Conservation (phyloP, 352 stramenopile species). For the Phytophthora chlamydospora region DNA sequence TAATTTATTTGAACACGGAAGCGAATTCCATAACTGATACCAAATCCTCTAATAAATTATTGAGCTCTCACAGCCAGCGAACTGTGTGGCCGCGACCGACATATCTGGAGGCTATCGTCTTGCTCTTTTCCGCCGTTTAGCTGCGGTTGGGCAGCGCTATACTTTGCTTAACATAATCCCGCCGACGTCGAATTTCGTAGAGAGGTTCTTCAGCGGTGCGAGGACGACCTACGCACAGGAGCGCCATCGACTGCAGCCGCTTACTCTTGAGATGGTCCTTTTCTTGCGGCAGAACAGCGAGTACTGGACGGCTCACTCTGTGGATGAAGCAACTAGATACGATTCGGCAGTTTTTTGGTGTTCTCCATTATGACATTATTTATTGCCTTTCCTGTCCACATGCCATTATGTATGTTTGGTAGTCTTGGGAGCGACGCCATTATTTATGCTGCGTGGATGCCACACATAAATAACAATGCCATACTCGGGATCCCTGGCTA, state of each 20-base stretch:
- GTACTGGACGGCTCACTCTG: constrained; percentile 1
- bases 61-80: no score
- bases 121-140: no score
- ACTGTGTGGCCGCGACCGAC: no score
- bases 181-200: constrained; percentile 1
- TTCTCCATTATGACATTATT: constrained; percentile 2
- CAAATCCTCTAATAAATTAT: no score
- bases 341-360: no score
- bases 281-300: constrained; percentile 1
- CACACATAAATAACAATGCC: constrained; percentile 3
- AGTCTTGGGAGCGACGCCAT: not conserved
- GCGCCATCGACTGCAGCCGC: not conserved
- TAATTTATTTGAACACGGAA: no score
- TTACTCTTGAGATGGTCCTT: constrained; percentile 8
- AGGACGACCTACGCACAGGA: constrained; percentile 6
- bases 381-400: not conserved
- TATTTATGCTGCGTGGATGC: not conserved
- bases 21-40: no score
- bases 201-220: constrained; percentile 9
- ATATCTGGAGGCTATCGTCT: no score
- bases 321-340: constrained; percentile 1
- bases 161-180: not conserved
- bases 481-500: constrained; percentile 11
- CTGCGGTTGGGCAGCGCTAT: not conserved
- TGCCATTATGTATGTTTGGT: constrained; percentile 9